Percentiles rank a stretch among this genome's conserved stretches.
Conservation (phyloP, 192 early-diverging fungal genomes). For the Rhizoclosmatium globosum region DNA sequence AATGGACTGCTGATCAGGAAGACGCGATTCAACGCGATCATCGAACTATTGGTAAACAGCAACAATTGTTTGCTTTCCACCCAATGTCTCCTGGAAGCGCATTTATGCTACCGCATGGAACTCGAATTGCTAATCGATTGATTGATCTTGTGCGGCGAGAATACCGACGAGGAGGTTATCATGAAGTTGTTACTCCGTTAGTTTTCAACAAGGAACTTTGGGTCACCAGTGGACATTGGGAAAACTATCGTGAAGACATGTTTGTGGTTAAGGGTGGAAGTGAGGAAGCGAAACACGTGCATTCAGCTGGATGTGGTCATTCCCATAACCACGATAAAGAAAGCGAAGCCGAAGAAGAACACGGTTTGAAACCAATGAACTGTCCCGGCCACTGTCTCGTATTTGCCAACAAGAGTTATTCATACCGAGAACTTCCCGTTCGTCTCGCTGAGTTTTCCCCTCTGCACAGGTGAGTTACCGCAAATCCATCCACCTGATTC, state of each 20-base stretch:
- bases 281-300: neutral
- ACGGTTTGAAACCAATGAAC: constrained; percentile 98
- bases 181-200: constrained; percentile 91
- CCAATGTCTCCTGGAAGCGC: constrained; percentile 55
- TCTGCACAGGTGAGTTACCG: constrained; percentile 76
- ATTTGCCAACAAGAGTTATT: constrained; percentile 79
- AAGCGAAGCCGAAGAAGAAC: constrained; percentile 60
- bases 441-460: constrained; percentile 93
- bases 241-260: constrained; percentile 96
- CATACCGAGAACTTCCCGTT: constrained; percentile 89
- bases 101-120: constrained; percentile 65
- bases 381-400: constrained; percentile 96
- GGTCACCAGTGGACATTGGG: constrained; percentile 95
- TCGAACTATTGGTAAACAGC: constrained; percentile 56
- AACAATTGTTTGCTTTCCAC: constrained; percentile 51
- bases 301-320: constrained; percentile 12
- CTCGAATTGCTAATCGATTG: constrained; percentile 82
- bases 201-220: constrained; percentile 93
- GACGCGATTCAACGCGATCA: constrained; percentile 67
- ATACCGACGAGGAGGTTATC: constrained; percentile 79
- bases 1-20: constrained; percentile 58
- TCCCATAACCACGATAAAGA: neutral
- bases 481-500: constrained; percentile 5
- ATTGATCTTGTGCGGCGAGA: constrained; percentile 77
- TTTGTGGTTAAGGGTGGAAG: constrained; percentile 60